Conservation (phyloP, 441 rosid species). For the Gossypium schwendimanii region DNA sequence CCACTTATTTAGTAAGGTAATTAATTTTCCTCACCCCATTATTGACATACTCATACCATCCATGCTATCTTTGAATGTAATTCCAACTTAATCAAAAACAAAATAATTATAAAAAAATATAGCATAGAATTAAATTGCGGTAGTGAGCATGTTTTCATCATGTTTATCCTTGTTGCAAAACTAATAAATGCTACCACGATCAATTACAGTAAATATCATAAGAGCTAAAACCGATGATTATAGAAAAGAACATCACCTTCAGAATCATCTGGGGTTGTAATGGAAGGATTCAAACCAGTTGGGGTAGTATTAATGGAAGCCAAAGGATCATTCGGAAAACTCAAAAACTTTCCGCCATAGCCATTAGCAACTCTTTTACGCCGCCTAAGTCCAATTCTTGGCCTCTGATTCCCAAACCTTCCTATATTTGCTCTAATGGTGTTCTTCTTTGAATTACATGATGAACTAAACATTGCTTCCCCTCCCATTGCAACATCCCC, state of each 20-base stretch:
- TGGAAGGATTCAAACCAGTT: conserved; percentile 24
- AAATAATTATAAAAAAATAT: not conserved
- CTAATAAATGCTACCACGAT: too few species aligned
- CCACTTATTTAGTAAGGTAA: not conserved
- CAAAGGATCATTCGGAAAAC: conserved; percentile 31
- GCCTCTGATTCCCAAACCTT: conserved; percentile 24
- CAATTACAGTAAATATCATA: too few species aligned
- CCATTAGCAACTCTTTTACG: conserved; percentile 24
- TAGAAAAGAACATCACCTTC: conserved; percentile 22
- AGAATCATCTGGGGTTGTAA: conserved; percentile 12
- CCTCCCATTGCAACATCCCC: conserved; percentile 20
- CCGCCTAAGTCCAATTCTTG: conserved; percentile 32
- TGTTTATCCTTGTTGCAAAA: not conserved
- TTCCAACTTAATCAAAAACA: conserved; percentile 2
- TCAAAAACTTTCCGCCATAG: conserved; percentile 20
- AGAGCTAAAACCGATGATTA: too few species aligned
- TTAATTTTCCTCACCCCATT: not conserved
- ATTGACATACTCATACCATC: not conserved
- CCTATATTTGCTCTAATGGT: conserved; percentile 21
- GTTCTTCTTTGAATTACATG: conserved; percentile 16
- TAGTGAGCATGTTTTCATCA: not conserved
- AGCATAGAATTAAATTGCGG: not conserved
- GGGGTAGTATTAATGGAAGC: conserved; percentile 14
- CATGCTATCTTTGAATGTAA: not conserved
- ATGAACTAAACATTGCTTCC: conserved; percentile 23